Evolutionary conservation across 1,139 yeast genomes (phyloP), one percentile per base, ranked within the genome.

Genomic region (Geotrichum klebahnii): DNA sequence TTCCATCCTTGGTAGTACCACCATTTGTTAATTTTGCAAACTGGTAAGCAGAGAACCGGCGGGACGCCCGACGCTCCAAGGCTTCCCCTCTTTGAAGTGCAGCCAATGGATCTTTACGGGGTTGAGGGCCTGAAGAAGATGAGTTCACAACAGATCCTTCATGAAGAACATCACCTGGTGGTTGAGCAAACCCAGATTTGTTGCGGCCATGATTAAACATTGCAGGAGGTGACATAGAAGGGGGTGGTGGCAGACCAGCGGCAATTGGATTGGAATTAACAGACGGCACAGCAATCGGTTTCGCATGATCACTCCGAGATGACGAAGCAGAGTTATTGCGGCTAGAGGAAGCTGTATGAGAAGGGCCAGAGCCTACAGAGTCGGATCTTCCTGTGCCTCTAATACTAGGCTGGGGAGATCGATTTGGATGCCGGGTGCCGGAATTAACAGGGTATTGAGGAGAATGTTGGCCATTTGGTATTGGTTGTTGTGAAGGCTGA

Each of bases 41-140:
- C 62, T 92, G 97, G 57, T 89, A 92, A 0, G 97, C 96, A 23
- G 96, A 87, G 63, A 84, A 92, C 53, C 98, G 72, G 58, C 88
- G 79, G 0, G 97, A 89, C 0, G 98, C 98, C 54, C 97, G 77
- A 57, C 98, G 76, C 68, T 85, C 95, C 41, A 92, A 69, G 1
- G 85, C 84, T 52, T 84, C 86, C 1, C 90, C 87, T 44, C 82
- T 80, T 60, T 89, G 96, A 19, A 90, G 72, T 57, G 86, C 88
- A 0, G 81, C 74, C 24, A 89, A 70, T 0, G 96, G 89, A 57
- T 81, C 84, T 40, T 52, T 52, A 16, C 50, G 53, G 10, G 54
- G 44, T 12, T 32, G 28, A 2, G 38, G 34, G 8, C 26, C 40
- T 9, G 31, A n/a, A 3, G 36, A 26, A 26, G 29, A 10, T 26